Base-by-base conservation (phyloP, 2,329 filamentous ascomycete genomes). In the Aspergillus fumigatus region DNA sequence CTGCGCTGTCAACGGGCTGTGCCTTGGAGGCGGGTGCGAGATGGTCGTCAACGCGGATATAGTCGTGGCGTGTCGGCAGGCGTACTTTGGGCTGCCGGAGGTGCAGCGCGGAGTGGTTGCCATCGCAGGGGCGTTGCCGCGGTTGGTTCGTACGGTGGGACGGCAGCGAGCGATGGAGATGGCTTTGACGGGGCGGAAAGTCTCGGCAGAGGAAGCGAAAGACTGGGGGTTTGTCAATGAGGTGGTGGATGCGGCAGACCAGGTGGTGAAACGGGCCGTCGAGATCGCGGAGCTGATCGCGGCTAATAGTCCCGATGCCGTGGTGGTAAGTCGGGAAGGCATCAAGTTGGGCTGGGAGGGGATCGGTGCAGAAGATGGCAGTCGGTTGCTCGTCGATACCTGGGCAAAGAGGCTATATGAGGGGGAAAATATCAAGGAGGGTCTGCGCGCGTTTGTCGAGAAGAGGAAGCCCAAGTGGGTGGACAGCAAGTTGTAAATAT, bases 21-120 rank as follows among this genome's bases (percentile, higher is more conserved):
- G 87, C 55, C 80, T 89, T 41, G 89, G 89, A 45, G 89, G 89
- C 45, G 89, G 88, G 1, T 85, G 88, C 73, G 89, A 93, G 76
- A 90, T 92, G 75, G 81, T 84, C 19, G 77, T 88, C 56, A 90
- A 91, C 72, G 81, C 81, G 54, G 89, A 93, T 74, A 72, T 92
- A 55, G 81, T 90, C 2, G 71, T 92, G 32, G 88, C 88, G 4
- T 66, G 65, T 1, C 65, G 74, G 10, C 57, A 58, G 11, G 86
- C 88, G 0, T 77, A 74, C 23, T 91, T 93, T 67, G 84, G 81
- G 1, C 78, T 92, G 7, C 88, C 89, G 0, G 89, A 92, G 74
- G 87, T 88, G 4, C 84, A 82, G 64, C 80, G 85, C 49, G 88
- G 89, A 4, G 87, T 91, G 9, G 83, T 88, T 8, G 86, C 88